These are phyloP conservation scores for Dioszegia aurantiaca DNA, from an alignment of 768 basidiomycete genomes.

Conservation along the genomic window DNA sequence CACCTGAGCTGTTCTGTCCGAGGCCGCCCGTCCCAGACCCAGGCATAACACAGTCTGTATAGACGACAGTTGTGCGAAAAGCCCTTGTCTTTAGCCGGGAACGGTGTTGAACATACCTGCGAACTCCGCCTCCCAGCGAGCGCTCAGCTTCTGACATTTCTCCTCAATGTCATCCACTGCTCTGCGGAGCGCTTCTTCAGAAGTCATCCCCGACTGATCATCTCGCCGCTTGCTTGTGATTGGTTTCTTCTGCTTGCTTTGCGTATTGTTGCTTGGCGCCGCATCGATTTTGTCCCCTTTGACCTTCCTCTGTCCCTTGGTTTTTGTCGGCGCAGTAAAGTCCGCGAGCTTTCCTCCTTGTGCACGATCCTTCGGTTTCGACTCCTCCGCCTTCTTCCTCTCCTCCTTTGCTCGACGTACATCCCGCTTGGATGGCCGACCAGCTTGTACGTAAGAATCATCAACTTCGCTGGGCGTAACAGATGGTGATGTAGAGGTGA, in stretches of 20 bases:
- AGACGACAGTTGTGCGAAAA: not conserved
- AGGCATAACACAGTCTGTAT: slow-evolving; percentile 25
- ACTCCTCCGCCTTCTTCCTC: slow-evolving; percentile 61
- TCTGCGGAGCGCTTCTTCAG: slow-evolving; percentile 7
- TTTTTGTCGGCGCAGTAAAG: not conserved
- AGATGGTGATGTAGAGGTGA: not conserved
- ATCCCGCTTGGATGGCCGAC: slow-evolving; percentile 68
- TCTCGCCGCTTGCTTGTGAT: not conserved
- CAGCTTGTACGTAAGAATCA: not conserved
- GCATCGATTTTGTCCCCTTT: too few species aligned
- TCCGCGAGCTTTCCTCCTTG: slow-evolving; percentile 4
- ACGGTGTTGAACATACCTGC: slow-evolving; percentile 16
- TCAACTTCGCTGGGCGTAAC: not conserved
- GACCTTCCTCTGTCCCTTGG: too few species aligned
- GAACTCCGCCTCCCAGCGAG: slow-evolving; percentile 35
- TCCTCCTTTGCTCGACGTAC: slow-evolving; percentile 73
- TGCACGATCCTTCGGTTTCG: slow-evolving; percentile 12
- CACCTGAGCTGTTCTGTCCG: slow-evolving; percentile 41
- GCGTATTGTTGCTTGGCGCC: too few species aligned
- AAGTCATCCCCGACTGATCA: not conserved
- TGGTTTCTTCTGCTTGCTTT: slow-evolving; percentile 11
- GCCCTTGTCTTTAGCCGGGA: not conserved
- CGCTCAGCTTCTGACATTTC: slow-evolving; percentile 34
- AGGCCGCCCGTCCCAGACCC: slow-evolving; percentile 32
- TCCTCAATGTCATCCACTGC: slow-evolving; percentile 23